A percentile compares a stretch with the other conserved stretches of the same genome.
Conservation (phyloP, 371 early-diverging fungal genomes). For the Mortierella sp. region DNA sequence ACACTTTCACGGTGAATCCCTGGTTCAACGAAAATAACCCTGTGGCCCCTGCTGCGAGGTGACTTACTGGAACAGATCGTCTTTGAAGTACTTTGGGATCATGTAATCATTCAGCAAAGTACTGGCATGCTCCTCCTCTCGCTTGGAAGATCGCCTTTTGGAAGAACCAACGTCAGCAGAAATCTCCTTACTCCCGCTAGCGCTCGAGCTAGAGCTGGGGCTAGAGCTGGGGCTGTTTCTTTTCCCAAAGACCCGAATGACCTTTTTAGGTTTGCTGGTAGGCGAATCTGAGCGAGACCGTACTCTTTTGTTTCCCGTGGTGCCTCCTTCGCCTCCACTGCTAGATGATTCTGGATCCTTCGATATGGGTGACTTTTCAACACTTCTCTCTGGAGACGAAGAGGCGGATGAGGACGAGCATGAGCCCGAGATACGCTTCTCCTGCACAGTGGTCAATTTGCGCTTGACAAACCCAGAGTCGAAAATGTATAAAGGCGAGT, state of each 20-base stretch:
- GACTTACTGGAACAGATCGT: slow-evolving; percentile 74
- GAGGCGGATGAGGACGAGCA: slow-evolving; percentile 40
- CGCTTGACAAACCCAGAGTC: slow-evolving; percentile 72
- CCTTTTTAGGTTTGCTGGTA: slow-evolving; percentile 18
- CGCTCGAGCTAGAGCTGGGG: slow-evolving; percentile 4
- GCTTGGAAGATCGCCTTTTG: slow-evolving; percentile 20
- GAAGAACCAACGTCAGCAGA: slow-evolving; percentile 1
- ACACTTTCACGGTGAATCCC: no score
- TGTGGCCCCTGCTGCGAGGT: no score
- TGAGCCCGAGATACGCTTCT: slow-evolving; percentile 47
- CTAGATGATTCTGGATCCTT: slow-evolving; percentile 5
- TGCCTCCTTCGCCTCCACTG: slow-evolving; percentile 22
- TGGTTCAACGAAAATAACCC: no score
- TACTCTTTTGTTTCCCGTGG: slow-evolving; percentile 28
- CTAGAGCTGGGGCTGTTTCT: slow-evolving; percentile 13
- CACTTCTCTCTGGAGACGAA: slow-evolving; percentile 30
- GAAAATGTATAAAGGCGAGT: slow-evolving; percentile 87
- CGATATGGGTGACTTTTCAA: slow-evolving; percentile 1
- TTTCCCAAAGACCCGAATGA: slow-evolving; percentile 41
- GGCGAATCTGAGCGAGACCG: slow-evolving; percentile 44
- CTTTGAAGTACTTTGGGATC: slow-evolving; percentile 78
- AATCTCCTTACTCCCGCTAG: background rate
- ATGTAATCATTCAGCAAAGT: slow-evolving; percentile 72
- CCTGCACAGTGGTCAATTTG: slow-evolving; percentile 40
- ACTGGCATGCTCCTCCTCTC: slow-evolving; percentile 50